Base-by-base conservation (phyloP, 192 early-diverging fungal species). In the Podila verticillata region DNA sequence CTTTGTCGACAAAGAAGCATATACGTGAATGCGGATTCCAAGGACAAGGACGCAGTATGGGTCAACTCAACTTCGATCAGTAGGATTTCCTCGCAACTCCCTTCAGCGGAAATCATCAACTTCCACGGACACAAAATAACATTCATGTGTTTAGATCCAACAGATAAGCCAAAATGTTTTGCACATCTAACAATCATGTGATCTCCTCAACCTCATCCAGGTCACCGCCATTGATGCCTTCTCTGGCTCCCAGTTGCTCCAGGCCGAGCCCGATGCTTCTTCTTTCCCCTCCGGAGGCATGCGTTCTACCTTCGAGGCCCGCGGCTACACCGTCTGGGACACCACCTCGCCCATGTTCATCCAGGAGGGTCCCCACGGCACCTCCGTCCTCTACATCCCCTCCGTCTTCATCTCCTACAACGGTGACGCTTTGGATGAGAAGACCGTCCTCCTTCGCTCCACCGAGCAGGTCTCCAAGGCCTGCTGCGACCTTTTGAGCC, bases 261-360 rank as follows among this genome's bases (percentile, higher is more conserved):
- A 99, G 88, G 94, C 97, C 39, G 98, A 99, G 89, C 98, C 98
- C 63, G 98, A 99, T 87, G 98, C 98, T 10, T 99, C 98, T 44
- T 98, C 96, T 56, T 99, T 99, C 91, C 98, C 98, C 70, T 96
- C 95, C 74, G 97, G 97, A 75, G 97, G 98, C 81, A 96, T 98
- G 92, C 91, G 97, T 79, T 88, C 94, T 58, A 99, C 98, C 65
- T 99, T 99, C 84, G 98, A 99, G 88, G 98, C 97, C 70, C 95
- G 97, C 84, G 98, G 98, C 63, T 99, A 99, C 91, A 99, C 97
- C 73, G 95, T 99, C 80, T 99, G 98, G 98, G 98, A 99, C 87
- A 96, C 97, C 48, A 94, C 87, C 66, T 93, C 93, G 74, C 96
- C 96, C 74, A 96, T 99, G 95, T 99, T 96, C 83, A 82, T 99